These are phyloP conservation scores for Monilinia polystroma DNA, from an alignment of 2,329 filamentous ascomycete genomes.

Conservation along the genomic window DNA sequence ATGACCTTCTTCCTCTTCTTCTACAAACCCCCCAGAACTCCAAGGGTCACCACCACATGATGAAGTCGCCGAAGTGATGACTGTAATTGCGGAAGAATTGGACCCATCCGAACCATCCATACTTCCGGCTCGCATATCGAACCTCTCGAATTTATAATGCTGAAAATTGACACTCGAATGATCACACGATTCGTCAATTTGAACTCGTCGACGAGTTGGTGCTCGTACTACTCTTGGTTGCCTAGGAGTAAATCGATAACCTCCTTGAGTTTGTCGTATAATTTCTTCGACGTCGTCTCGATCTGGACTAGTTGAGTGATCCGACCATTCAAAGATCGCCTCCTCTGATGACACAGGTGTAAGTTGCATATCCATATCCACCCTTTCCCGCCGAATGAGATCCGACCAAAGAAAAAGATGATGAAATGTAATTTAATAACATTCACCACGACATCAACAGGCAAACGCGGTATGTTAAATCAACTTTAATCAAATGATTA, in stretches of 20 bases:
- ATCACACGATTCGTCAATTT: conserved; percentile 8
- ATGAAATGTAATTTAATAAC: conserved; percentile 3
- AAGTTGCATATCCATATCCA: conserved; percentile 22
- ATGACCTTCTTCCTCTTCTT: conserved; percentile 30
- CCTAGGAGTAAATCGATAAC: neutral
- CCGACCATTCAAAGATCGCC: conserved; percentile 21
- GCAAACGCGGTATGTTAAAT: neutral
- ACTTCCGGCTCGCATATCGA: conserved; percentile 27
- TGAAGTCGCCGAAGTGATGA: conserved; percentile 36
- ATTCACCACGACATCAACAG: neutral
- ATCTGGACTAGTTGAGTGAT: conserved; percentile 20
- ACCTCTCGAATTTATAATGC: conserved; percentile 8
- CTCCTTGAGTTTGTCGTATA: conserved; percentile 18
- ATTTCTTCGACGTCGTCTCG: conserved; percentile 18
- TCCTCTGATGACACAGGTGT: conserved; percentile 22
- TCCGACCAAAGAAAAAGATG: conserved; percentile 15
- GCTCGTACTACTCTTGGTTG: conserved; percentile 16
- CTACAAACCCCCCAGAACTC: conserved; percentile 33
- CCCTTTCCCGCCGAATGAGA: conserved; percentile 3
- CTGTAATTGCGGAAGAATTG: conserved; percentile 33
- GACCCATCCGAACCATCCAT: conserved; percentile 37
- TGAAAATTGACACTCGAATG: conserved; percentile 6
- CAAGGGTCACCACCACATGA: conserved; percentile 34
- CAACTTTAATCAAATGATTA: neutral
- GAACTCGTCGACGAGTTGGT: conserved; percentile 18